Evolutionary conservation across 371 early-diverging fungal genomes (phyloP), one percentile per base, ranked within the genome.

Genomic region (Apophysomyces trapeziformis): DNA sequence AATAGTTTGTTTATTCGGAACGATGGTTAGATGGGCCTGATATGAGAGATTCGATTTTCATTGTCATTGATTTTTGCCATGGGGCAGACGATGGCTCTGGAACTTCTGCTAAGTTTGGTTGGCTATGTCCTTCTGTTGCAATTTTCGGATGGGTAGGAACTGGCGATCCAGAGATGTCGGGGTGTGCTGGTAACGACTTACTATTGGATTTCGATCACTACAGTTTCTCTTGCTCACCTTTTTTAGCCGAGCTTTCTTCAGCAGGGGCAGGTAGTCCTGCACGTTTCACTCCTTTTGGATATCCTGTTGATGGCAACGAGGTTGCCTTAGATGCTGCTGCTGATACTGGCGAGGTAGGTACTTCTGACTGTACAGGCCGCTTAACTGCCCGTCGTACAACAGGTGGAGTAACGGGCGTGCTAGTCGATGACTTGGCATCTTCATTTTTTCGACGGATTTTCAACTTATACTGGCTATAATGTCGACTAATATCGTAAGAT

Each of bases 401-500:
- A 38, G 58, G 58, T 5, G 59, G 12, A 37, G 58, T 14, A 35
- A 35, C 47, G 4, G 39, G 39, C 8, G 14, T 50, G 21, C 32
- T 32, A 5, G 57, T 21, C 26, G 39, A 6, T 32, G n/a, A 57
- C 14, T 38, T 57, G 9, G 38, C 36, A 57, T 39, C 46, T 11
- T 54, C 13, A 32, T 39, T 32, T 14, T 26, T 61, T 26, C 57
- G 58, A 11, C 38, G 57, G 38, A 66, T 60, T 37, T 58, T 79
- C 66, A 45, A 72, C 71, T 68, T 86, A 47, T 80, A 75, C 45
- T 76, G 77, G 57, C 84, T 87, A 64, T 85, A 80, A 45, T 85
- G 84, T 18, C 85, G 73, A 26, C 84, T 84, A 63, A 87, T 82
- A 35, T 85, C 87, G 16, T 81, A 78, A 0, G 85, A 76, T 0